These are phyloP conservation scores for Russula dissimulans DNA, from an alignment of 768 basidiomycete species.

Conservation along the genomic window DNA sequence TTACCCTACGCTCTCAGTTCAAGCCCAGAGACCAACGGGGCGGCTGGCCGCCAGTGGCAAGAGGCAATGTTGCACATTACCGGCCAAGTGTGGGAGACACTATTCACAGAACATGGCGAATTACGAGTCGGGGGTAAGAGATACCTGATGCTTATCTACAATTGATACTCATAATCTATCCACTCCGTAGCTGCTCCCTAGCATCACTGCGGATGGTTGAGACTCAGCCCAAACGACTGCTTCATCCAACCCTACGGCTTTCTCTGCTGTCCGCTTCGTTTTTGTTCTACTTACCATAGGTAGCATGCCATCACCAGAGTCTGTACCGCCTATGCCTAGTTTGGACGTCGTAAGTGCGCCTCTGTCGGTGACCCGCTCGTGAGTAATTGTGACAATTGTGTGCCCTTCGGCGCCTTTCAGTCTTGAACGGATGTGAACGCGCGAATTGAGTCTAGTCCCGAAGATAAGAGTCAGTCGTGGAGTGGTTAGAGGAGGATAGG, in stretches of 20 bases:
- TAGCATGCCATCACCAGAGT: not conserved
- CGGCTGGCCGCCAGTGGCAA: slow-evolving; percentile 17
- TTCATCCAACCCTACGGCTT: not conserved
- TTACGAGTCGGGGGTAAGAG: not conserved
- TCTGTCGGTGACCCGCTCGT: not conserved
- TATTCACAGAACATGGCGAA: not conserved
- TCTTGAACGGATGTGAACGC: slow-evolving; percentile 1
- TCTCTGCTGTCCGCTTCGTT: not conserved
- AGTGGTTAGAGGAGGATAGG: not conserved
- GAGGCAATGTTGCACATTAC: slow-evolving; percentile 27
- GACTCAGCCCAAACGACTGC: not conserved
- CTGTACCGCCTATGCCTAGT: not conserved
- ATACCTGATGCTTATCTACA: not conserved
- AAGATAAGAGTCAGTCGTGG: not conserved
- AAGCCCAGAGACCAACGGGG: slow-evolving; percentile 5
- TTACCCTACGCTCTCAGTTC: slow-evolving; percentile 37
- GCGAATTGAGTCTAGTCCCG: slow-evolving; percentile 3
- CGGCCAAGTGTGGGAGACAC: slow-evolving; percentile 25
- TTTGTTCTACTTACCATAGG: not conserved
- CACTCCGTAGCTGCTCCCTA: not conserved
- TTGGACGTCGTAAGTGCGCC: not conserved
- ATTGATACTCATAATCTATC: not conserved
- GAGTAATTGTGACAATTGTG: not conserved
- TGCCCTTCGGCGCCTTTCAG: not conserved
- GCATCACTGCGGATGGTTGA: not conserved